Evolutionary conservation across 2,329 filamentous ascomycete genomes (phyloP).

Genomic region (Aureobasidium leucospermi): DNA sequence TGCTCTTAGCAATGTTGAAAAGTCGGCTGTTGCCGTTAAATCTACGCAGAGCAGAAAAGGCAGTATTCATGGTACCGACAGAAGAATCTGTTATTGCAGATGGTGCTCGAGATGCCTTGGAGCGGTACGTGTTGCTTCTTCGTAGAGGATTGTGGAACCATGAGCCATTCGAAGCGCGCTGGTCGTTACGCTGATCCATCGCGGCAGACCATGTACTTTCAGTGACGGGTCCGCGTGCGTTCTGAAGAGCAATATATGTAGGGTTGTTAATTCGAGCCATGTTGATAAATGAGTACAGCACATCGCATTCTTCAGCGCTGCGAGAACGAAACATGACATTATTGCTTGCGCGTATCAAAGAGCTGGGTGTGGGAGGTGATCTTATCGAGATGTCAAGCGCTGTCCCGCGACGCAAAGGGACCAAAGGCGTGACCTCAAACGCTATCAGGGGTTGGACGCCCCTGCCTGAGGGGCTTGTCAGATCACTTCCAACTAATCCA

Average conservation of each 20-base stretch:
- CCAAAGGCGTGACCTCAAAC: constrained; percentile 82
- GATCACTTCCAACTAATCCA: constrained; percentile 33
- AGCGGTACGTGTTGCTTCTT: constrained; percentile 48
- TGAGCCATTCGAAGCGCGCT: constrained; percentile 36
- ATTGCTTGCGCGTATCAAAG: constrained; percentile 58
- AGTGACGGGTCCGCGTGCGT: constrained; percentile 56
- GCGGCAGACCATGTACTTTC: constrained; percentile 42
- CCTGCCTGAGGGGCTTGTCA: constrained; percentile 30
- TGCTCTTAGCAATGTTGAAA: constrained; percentile 79
- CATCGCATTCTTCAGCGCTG: constrained; percentile 68
- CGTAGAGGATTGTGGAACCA: constrained; percentile 49
- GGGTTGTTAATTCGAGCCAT: constrained; percentile 85
- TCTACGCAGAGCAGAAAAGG: constrained; percentile 68
- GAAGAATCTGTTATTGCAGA: constrained; percentile 64
- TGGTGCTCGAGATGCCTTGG: constrained; percentile 45
- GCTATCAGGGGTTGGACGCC: constrained; percentile 51
- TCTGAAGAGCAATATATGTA: constrained; percentile 72
- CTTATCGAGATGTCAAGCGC: constrained; percentile 90
- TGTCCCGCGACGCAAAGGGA: constrained; percentile 83
- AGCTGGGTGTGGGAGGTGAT: constrained; percentile 70
- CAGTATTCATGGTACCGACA: constrained; percentile 67
- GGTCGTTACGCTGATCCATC: constrained; percentile 45
- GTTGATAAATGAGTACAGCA: constrained; percentile 81
- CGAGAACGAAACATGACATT: constrained; percentile 89
- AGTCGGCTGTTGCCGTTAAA: constrained; percentile 62